A percentile compares a stretch with the other conserved stretches of the same genome.
Evolutionary conservation across 345 rosid species (phyloP).

Genomic region (Arabis alpina): DNA sequence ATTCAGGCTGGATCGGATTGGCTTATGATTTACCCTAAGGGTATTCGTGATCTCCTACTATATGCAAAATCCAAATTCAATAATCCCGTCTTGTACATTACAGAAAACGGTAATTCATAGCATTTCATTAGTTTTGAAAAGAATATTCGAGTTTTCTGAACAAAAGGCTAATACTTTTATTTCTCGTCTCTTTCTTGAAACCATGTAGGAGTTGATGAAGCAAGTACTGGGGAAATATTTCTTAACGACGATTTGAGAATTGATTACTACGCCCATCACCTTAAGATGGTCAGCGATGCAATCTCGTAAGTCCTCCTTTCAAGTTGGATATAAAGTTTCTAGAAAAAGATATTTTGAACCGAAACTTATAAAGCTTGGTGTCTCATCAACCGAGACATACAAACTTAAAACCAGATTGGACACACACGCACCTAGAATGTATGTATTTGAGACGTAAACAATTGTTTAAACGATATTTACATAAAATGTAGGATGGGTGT

Average conservation of each 20-base stretch:
- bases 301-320: slow-evolving; percentile 46
- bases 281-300: slow-evolving; percentile 43
- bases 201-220: slow-evolving; percentile 42
- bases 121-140: neutral
- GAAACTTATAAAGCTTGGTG: too few relatives aligned
- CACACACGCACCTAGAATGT: too few relatives aligned
- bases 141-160: neutral
- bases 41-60: slow-evolving; percentile 51
- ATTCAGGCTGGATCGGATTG: slow-evolving; percentile 47
- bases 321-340: too few relatives aligned
- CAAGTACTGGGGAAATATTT: slow-evolving; percentile 13
- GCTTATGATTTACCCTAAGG: slow-evolving; percentile 56
- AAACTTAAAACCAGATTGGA: too few relatives aligned
- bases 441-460: neutral
- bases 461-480: neutral
- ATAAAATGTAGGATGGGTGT: slow-evolving; percentile 44
- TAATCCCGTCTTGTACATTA: slow-evolving; percentile 51
- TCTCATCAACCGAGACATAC: too few relatives aligned
- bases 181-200: neutral
- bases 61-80: slow-evolving; percentile 50
- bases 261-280: slow-evolving; percentile 44
- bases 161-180: too few relatives aligned
- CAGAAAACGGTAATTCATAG: slow-evolving; percentile 58
- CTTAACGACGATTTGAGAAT: slow-evolving; percentile 43
- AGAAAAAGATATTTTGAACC: too few relatives aligned